Conservation (phyloP, 2,329 filamentous ascomycete genomes). For the Atkinsonella texensis region DNA sequence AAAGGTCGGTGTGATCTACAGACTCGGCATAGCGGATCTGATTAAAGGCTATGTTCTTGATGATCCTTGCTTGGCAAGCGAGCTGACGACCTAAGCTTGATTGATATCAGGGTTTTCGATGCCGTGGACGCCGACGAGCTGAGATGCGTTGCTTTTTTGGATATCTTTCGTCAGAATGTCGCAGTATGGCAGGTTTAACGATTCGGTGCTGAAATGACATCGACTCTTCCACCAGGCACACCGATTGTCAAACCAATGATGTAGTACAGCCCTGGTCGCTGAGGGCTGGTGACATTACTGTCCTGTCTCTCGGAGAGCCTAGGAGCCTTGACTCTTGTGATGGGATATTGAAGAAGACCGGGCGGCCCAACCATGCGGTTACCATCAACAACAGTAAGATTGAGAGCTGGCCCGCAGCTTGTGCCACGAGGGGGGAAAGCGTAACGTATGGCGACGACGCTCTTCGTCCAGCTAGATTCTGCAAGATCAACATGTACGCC, state of each 20-base stretch:
- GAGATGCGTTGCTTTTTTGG: constrained; percentile 10
- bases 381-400: neutral
- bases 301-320: too few relatives aligned
- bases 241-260: constrained; percentile 4
- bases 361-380: neutral
- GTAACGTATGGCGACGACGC: neutral
- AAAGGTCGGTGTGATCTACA: too few relatives aligned
- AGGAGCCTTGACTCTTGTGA: constrained; percentile 9
- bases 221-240: constrained; percentile 20
- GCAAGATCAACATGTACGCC: neutral
- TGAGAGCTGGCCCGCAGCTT: neutral
- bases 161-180: constrained; percentile 11
- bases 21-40: too few relatives aligned
- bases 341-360: neutral
- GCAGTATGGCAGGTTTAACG: constrained; percentile 14
- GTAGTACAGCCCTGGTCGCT: too few relatives aligned
- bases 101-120: constrained; percentile 16
- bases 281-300: too few relatives aligned
- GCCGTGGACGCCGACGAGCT: constrained; percentile 14
- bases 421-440: neutral
- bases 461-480: neutral
- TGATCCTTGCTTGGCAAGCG: constrained; percentile 17
- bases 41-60: constrained; percentile 20
- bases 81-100: constrained; percentile 19
- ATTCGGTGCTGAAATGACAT: constrained; percentile 25